A percentile compares a stretch with the other conserved stretches of the same genome.
Conservation (phyloP, 495 filamentous ascomycete species). For the Aspergillus funiculosus region DNA sequence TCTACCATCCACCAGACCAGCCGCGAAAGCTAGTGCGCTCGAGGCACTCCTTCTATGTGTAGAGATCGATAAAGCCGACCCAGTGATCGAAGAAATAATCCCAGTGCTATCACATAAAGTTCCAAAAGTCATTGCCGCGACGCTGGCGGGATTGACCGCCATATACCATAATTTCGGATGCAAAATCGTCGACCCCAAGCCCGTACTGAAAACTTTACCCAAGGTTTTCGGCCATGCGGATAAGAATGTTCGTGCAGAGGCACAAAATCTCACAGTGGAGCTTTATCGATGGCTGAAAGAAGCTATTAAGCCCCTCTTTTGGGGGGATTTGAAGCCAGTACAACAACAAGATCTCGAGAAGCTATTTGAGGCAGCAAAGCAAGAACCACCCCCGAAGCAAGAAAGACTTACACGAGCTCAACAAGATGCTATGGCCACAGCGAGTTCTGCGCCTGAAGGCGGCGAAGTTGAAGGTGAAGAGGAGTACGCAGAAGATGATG, state of each 20-base stretch:
- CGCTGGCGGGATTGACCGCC: constrained; percentile 68
- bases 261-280: constrained; percentile 85
- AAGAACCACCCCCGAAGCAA: constrained; percentile 82
- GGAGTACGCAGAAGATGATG: constrained; percentile 63
- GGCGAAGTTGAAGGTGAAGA: constrained; percentile 46
- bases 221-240: constrained; percentile 94
- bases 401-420: constrained; percentile 84
- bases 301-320: constrained; percentile 97
- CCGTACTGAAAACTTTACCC: constrained; percentile 82
- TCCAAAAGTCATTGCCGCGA: constrained; percentile 87
- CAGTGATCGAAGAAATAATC: constrained; percentile 84
- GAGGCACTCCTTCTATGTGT: constrained; percentile 87
- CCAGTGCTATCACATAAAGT: constrained; percentile 85
- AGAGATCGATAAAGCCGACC: constrained; percentile 80
- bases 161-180: constrained; percentile 92
- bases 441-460: constrained; percentile 53
- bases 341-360: constrained; percentile 94
- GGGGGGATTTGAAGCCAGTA: constrained; percentile 89
- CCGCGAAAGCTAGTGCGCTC: constrained; percentile 76
- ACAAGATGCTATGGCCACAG: constrained; percentile 70
- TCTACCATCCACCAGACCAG: constrained; percentile 76
- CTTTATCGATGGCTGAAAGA: constrained; percentile 96
- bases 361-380: constrained; percentile 86
- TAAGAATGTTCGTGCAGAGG: constrained; percentile 96
- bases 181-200: constrained; percentile 94